Percentiles rank a stretch among this genome's conserved stretches.
Conservation (phyloP, 306 rosid species). For the Vigna trinervia region DNA sequence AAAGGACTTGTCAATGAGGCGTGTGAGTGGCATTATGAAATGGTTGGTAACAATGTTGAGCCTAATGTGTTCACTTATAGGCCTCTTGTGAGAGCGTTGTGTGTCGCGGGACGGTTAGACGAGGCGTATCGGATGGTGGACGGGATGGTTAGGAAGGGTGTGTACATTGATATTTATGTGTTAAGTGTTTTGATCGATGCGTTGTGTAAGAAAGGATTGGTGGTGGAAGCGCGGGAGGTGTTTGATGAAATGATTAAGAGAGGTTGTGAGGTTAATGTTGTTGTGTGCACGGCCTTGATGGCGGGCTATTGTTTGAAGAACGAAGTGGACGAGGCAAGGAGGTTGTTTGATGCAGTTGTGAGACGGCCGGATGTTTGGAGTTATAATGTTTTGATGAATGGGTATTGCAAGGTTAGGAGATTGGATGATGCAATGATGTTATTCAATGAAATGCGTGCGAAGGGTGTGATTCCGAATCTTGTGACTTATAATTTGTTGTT, state of each 20-base stretch:
- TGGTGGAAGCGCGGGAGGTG: neutral
- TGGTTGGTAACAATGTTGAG: conserved; percentile 25
- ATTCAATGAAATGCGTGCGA: neutral
- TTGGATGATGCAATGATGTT: neutral
- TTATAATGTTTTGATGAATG: conserved; percentile 5
- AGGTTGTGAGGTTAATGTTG: neutral
- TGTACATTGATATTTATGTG: neutral
- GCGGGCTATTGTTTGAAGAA: conserved; percentile 10
- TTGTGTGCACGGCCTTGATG: neutral
- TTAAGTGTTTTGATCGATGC: neutral
- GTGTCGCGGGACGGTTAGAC: neutral
- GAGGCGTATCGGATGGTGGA: neutral
- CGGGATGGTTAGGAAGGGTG: neutral
- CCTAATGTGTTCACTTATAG: conserved; percentile 34
- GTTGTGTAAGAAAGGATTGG: neutral
- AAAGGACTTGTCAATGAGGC: conserved; percentile 38
- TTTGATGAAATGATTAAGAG: neutral
- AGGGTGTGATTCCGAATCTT: neutral
- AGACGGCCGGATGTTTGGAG: neutral
- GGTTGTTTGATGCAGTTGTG: neutral
- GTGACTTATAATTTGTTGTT: conserved; percentile 9
- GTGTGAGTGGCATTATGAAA: conserved; percentile 13
- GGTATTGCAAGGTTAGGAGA: conserved; percentile 13
- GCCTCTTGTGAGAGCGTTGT: conserved; percentile 13
- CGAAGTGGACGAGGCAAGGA: conserved; percentile 12